Conservation (phyloP, 805 yeast species). For the Wickerhamiella parazyma region DNA sequence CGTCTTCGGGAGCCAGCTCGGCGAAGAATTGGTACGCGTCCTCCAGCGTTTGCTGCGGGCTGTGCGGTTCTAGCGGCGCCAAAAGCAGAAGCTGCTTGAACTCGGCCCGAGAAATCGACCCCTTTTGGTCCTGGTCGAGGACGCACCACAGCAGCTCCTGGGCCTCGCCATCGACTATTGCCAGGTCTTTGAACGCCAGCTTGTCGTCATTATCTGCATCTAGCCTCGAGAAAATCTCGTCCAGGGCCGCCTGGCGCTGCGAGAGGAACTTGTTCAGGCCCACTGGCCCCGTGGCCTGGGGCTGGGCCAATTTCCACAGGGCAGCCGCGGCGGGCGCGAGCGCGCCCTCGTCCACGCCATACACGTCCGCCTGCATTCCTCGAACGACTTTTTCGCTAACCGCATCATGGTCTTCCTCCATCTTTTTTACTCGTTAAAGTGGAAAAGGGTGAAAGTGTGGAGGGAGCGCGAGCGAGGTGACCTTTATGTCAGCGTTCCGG, state of each 20-base stretch:
- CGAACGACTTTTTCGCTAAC: slow-evolving; percentile 2
- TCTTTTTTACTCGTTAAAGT: no score
- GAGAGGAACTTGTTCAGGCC: background rate
- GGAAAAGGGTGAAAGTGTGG: background rate
- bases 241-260: background rate
- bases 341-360: background rate
- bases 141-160: slow-evolving; percentile 33
- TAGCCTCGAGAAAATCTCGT: background rate
- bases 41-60: slow-evolving; percentile 27
- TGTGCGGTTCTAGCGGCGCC: slow-evolving; percentile 49
- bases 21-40: slow-evolving; percentile 73
- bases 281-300: background rate
- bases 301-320: background rate
- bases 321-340: background rate
- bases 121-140: slow-evolving; percentile 43
- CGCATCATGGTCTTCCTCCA: background rate
- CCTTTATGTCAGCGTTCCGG: slow-evolving; percentile 30
- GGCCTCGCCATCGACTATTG: background rate
- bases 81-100: slow-evolving; percentile 72
- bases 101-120: slow-evolving; percentile 67
- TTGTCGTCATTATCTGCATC: background rate
- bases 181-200: background rate
- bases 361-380: slow-evolving; percentile 2
- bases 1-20: slow-evolving; percentile 28
- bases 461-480: background rate